These are phyloP conservation scores for Claviceps purpurea DNA, from an alignment of 2,329 filamentous ascomycete species.

Conservation along the genomic window DNA sequence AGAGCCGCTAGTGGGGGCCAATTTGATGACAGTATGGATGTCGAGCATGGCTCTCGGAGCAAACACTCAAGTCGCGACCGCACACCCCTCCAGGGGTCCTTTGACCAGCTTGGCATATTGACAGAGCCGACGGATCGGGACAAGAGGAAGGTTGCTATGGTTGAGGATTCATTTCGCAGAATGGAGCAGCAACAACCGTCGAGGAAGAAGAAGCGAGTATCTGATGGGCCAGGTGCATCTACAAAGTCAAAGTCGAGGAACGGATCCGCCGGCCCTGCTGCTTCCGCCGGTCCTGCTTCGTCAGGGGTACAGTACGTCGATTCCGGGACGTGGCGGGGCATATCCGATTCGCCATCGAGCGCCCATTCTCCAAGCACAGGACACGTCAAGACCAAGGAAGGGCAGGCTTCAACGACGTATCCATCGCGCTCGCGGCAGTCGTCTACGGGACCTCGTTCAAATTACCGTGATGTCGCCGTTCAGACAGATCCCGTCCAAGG, in stretches of 20 bases:
- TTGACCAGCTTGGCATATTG: conserved; percentile 45
- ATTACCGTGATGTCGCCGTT: conserved; percentile 36
- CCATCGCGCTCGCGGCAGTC: conserved; percentile 20
- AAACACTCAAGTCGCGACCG: conserved; percentile 55
- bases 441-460: conserved; percentile 24
- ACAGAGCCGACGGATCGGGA: conserved; percentile 53
- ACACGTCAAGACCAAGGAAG: conserved; percentile 14
- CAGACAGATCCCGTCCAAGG: conserved; percentile 43
- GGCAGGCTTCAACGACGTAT: conserved; percentile 14
- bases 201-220: conserved; percentile 49
- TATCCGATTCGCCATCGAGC: conserved; percentile 37
- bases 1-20: conserved; percentile 50
- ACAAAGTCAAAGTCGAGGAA: conserved; percentile 27
- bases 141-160: conserved; percentile 53
- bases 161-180: conserved; percentile 49
- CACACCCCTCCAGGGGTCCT: conserved; percentile 48
- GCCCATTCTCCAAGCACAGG: conserved; percentile 24
- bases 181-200: conserved; percentile 46
- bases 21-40: conserved; percentile 40
- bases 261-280: conserved; percentile 22
- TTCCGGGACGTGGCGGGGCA: conserved; percentile 38
- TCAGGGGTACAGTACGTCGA: conserved; percentile 31
- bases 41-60: conserved; percentile 38
- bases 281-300: conserved; percentile 10
- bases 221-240: conserved; percentile 33